Base-by-base conservation (phyloP, 2,329 filamentous ascomycete species). In the Talaromyces sp. region DNA sequence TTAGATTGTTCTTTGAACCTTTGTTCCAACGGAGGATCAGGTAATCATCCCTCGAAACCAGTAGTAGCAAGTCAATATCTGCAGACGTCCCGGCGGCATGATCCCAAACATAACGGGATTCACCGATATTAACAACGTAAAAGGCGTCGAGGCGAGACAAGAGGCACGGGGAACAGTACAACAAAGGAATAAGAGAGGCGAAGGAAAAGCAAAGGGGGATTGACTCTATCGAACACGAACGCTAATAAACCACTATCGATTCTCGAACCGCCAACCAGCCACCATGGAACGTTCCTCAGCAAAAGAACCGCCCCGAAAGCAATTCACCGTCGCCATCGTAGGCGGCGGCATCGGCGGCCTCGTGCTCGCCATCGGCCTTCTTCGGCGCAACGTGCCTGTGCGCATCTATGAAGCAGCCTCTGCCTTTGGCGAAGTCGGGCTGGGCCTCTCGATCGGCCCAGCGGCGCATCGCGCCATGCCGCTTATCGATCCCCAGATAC, bases 271-370 rank as follows among this genome's bases (percentile, higher is more conserved):
- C 50, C 50, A 28, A 31, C 39, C 33, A 35, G 5, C 33, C 33
- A 35, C 18, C 37, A 58, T 58, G 55, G 37, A 58, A 9, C 16
- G 3, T 14, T 40, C 18, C 8, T 12, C 39, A 39, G 37, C 16
- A n/a, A 5, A 31, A 25, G 16, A 48, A 16, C 35, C 11, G 4
- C 61, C 28, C n/a, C 28, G 16, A 79, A 76, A 61, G 44, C 67
- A 72, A 33, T 80, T 80, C 71, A 76, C 75, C 60, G 73, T 86
- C 63, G 84, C 84, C 66, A 84, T 88, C 44, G 74, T 87, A 16
- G 85, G 85, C 64, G 84, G 84, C 46, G 85, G 84, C 37, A 85
- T 87, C 63, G 81, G 80, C 28, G 85, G 85, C 28, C 76, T 86
- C 18, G 75, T 75, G 8, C 79, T 87, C 8, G 83, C 82, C 25